Conservation (phyloP, 306 rosid species). For the Ceratonia siliqua region DNA sequence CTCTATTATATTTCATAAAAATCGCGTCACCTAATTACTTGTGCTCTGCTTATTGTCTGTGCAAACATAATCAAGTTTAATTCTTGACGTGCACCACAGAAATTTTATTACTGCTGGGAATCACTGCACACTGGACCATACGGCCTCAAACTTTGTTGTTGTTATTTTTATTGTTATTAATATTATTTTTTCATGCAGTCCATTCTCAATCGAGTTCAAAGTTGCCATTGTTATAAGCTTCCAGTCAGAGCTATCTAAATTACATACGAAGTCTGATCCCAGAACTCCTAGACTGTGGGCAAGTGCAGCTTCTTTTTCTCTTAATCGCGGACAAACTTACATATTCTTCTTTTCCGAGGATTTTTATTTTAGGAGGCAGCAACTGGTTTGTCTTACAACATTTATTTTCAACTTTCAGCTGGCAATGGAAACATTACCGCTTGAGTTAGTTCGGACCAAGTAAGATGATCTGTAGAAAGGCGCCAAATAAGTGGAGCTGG, state of each 20-base stretch:
- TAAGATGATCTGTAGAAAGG: constrained; percentile 33
- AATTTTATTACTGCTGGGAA: not conserved
- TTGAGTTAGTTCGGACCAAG: constrained; percentile 70
- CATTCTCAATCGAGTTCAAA: constrained; percentile 89
- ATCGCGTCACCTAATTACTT: not conserved
- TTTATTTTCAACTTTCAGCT: constrained; percentile 48
- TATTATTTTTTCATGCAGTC: constrained; percentile 74
- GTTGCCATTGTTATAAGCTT: constrained; percentile 69
- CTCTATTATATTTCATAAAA: constrained; percentile 1
- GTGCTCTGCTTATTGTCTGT: not conserved
- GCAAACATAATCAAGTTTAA: not conserved
- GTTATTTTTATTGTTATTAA: constrained; percentile 5
- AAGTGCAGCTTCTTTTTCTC: constrained; percentile 36
- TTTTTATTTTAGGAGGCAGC: not conserved
- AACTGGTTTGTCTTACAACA: constrained; percentile 1
- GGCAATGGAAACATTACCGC: constrained; percentile 85
- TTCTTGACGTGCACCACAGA: not conserved
- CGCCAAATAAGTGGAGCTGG: not conserved
- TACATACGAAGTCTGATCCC: constrained; percentile 72
- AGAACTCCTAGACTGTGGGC: constrained; percentile 88
- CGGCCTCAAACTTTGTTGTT: constrained; percentile 24
- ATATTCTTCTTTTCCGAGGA: constrained; percentile 13
- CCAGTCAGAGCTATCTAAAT: constrained; percentile 72
- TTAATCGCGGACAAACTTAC: not conserved
- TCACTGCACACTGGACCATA: not conserved